Evolutionary conservation across 1,284 basidiomycete genomes (phyloP), one percentile per base, ranked within the genome.

Genomic region (Ceratobasidium papillatum): DNA sequence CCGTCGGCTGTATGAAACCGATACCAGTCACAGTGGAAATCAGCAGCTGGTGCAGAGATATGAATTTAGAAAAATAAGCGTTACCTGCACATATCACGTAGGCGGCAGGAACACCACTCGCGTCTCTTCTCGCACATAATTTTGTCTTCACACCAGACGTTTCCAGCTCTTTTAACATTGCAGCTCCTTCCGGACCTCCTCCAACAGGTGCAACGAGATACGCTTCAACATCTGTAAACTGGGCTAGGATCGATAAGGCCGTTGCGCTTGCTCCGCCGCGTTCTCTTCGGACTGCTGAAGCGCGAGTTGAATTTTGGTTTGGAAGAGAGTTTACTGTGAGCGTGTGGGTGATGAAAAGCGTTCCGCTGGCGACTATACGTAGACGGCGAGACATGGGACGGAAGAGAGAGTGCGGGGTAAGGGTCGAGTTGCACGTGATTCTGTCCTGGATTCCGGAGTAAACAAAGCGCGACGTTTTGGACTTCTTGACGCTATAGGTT

Each of bases 291-390:
- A 94, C 91, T 1, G 89, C 87, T 78, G 91, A 89, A 0, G 92
- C 92, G 49, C 92, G 89, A 2, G 88, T 81, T 5, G 85, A 83
- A 36, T 61, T 61, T 22, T 38, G 34, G n/a, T 82, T 81, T 0
- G 92, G 91, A 76, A 91, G 86, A 17, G 84, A 80, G 32, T 88
- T 87, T 1, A 94, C 79, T 58, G 84, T 84, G 54, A 94, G 85
- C 0, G 88, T 89, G 80, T 93, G 89, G 1, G 91, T 92, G 58
- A 91, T 81, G 80, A 94, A 94, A 51, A 94, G 85, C 9, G 92
- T 91, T 25, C 92, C 92, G 19, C 90, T 89, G 7, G 91, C 90
- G 56, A 94, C 86, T 32, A 94, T 87, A 56, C 91, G 89, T 27
- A 93, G 83, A n/a, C 87, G 85, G 19, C 76, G 75, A 8, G 77